Base-by-base conservation (phyloP, 2,329 filamentous ascomycete species). In the Fusarium sp. region DNA sequence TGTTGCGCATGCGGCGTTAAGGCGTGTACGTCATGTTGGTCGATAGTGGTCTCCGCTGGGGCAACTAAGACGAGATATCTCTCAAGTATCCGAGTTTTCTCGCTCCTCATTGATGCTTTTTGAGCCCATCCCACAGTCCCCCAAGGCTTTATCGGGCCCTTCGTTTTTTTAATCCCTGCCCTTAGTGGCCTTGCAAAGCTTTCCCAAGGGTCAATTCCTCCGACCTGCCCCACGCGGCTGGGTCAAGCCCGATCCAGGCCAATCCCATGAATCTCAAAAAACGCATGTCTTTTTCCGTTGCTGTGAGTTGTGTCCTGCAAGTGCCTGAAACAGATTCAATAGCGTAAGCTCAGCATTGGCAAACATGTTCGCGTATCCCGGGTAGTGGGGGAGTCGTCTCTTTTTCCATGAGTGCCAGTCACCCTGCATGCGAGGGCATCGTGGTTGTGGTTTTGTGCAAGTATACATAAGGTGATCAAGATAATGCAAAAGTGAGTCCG, bases 1-100 rank as follows among this genome's bases (percentile, higher is more conserved):
- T 77, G 63, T 65, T 65, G 68, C 62, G 57, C 70, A 75, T 76
- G 73, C 67, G 72, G 69, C 32, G 32, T 35, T 35, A 35, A 15
- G 32, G 32, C 70, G 70, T 66, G 69, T 75, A 77, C 77, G 77
- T 78, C 77, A 78, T 78, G 70, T 61, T 64, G 60, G 54, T 57
- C 48, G 66, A 66, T 75, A 72, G 71, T 74, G 53, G 70, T 67
- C 71, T 70, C 67, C 74, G 69, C 75, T 63, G 48, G 26, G 47
- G 69, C 65, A 66, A 59, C 65, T 70, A 68, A 59, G 56, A 69
- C 68, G 59, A 63, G 66, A 73, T 75, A 62, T 72, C 64, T 74
- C 72, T 58, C 65, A 41, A 39, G 38, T 70, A 70, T 59, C 57
- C 61, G 48, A 47, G 41, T 75, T 74, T 54, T 47, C 69, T 70